These are phyloP conservation scores for Phytophthora macrochlamydospora DNA, from an alignment of 352 stramenopile species.

Conservation along the genomic window DNA sequence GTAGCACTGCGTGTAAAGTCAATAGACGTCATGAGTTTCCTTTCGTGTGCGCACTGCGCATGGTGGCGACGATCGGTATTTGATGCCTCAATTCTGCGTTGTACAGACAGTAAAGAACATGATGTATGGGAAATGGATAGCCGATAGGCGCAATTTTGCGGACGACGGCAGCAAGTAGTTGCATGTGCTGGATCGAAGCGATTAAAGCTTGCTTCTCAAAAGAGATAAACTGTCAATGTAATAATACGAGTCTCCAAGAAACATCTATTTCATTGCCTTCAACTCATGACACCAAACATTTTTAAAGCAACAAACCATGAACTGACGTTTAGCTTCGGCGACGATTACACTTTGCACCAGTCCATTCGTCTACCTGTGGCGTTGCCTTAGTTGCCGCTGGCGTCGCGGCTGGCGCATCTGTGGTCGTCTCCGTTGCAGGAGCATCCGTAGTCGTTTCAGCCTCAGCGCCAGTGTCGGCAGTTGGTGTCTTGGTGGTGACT, in stretches of 20 bases:
- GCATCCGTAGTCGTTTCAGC: constrained; percentile 3
- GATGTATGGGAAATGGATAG: no score
- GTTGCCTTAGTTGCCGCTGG: constrained; percentile 18
- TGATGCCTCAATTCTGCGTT: no score
- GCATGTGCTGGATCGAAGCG: no score
- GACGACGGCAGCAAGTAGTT: no score
- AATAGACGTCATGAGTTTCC: no score
- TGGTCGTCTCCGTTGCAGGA: not conserved
- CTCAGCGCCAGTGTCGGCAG: not conserved
- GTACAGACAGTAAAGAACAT: no score
- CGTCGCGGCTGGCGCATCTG: constrained; percentile 1
- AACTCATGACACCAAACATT: constrained; percentile 1
- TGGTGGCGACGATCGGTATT: no score
- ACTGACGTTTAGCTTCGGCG: constrained; percentile 23
- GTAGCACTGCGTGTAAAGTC: no score
- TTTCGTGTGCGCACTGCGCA: no score
- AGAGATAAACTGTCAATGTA: no score
- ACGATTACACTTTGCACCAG: constrained; percentile 31
- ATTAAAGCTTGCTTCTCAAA: no score
- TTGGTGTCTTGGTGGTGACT: not conserved
- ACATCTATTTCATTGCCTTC: not conserved
- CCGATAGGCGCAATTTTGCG: no score
- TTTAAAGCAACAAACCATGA: not conserved
- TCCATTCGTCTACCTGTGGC: constrained; percentile 6
- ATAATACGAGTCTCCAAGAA: not conserved